Conservation (phyloP, 2,329 filamentous ascomycete species). For the Aschersonia sp. region DNA sequence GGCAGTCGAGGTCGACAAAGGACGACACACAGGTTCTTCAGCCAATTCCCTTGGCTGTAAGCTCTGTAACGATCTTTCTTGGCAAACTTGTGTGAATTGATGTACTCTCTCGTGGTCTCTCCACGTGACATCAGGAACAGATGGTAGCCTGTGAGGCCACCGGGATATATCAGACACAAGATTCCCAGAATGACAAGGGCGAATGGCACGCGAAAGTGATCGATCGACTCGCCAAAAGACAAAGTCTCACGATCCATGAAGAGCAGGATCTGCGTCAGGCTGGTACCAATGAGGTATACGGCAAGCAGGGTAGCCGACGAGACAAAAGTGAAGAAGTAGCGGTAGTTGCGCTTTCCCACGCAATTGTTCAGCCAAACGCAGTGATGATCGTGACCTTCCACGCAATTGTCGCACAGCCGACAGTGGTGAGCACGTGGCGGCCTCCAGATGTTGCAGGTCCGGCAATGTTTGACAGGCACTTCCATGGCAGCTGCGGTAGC, state of each 20-base stretch:
- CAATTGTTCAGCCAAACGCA: slow-evolving; percentile 99
- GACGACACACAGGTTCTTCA: slow-evolving; percentile 70
- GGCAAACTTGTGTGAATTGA: slow-evolving; percentile 89
- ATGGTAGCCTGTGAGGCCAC: slow-evolving; percentile 76
- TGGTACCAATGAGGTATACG: slow-evolving; percentile 61
- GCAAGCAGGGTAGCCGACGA: slow-evolving; percentile 62
- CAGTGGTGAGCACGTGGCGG: slow-evolving; percentile 93
- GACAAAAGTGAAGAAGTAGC: slow-evolving; percentile 92
- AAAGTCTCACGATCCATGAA: slow-evolving; percentile 51
- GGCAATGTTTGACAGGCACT: slow-evolving; percentile 95
- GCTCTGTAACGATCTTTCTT: slow-evolving; percentile 85
- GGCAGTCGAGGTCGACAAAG: slow-evolving; percentile 72
- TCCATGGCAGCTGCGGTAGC: slow-evolving; percentile 79
- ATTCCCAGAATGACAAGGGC: slow-evolving; percentile 77
- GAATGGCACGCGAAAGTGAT: slow-evolving; percentile 64
- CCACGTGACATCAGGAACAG: slow-evolving; percentile 80
- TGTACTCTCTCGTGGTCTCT: slow-evolving; percentile 90
- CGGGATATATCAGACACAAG: slow-evolving; percentile 63
- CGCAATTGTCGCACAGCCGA: slow-evolving; percentile 89
- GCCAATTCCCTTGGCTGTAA: slow-evolving; percentile 63
- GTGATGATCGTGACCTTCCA: slow-evolving; percentile 95
- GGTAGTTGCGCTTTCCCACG: slow-evolving; percentile 90
- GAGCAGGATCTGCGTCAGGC: slow-evolving; percentile 64
- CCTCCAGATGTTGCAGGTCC: slow-evolving; percentile 94
- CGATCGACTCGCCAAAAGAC: slow-evolving; percentile 54